These are phyloP conservation scores for Gossypium gossypioides DNA, from an alignment of 441 rosid genomes.

Conservation along the genomic window DNA sequence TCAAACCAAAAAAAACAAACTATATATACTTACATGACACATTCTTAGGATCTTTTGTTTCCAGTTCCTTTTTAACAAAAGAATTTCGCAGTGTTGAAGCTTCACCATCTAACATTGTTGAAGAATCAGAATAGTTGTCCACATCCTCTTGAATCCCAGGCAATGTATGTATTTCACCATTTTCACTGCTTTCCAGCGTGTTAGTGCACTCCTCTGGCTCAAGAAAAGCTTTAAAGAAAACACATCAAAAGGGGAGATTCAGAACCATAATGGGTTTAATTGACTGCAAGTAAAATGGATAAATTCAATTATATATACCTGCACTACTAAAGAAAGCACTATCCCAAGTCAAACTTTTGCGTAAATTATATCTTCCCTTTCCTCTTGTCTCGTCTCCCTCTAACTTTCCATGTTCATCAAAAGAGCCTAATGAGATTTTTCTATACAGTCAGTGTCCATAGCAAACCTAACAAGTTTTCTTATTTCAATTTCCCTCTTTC, in stretches of 20 bases:
- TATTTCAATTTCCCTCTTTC: conserved; percentile 19
- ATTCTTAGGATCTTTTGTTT: conserved; percentile 19
- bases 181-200: conserved; percentile 50
- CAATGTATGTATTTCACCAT: conserved; percentile 28
- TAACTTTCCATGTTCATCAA: conserved; percentile 24
- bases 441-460: conserved; percentile 9
- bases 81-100: conserved; percentile 18
- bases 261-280: neutral
- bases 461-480: conserved; percentile 19
- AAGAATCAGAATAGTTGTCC: conserved; percentile 55
- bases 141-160: conserved; percentile 62
- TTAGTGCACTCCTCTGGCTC: conserved; percentile 74
- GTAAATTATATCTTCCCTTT: conserved; percentile 47
- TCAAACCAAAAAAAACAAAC: conserved; percentile 3
- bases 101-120: conserved; percentile 61
- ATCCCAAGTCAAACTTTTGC: conserved; percentile 91
- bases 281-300: neutral
- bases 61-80: conserved; percentile 18
- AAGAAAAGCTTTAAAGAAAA: conserved; percentile 45
- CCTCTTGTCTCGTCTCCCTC: conserved; percentile 27
- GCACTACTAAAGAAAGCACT: conserved; percentile 82
- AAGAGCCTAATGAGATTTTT: conserved; percentile 13
- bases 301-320: conserved; percentile 27
- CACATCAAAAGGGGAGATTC: neutral
- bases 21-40: conserved; percentile 39